phyloP scores from a whole-genome alignment of 148 eudicot species.

The Drosera capensis region DNA sequence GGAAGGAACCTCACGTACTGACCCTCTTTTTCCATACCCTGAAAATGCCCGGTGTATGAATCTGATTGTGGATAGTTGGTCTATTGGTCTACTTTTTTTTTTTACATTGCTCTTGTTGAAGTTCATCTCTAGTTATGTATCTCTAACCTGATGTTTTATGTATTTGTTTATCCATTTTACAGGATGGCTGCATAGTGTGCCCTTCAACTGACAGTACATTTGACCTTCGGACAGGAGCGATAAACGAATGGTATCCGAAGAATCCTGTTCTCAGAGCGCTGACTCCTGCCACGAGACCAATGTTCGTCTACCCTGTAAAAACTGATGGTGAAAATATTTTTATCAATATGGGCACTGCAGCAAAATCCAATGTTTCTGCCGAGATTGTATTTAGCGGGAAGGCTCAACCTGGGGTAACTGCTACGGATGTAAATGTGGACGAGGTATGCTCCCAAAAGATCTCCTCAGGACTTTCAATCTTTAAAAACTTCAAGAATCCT shows the following conservation, averaged over 20 bases:
- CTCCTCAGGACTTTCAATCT: no score
- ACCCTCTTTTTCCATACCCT: no score
- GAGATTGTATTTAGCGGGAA: slow-evolving; percentile 89
- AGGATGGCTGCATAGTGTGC: slow-evolving; percentile 97
- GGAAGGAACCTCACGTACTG: no score
- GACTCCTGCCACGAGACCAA: slow-evolving; percentile 65
- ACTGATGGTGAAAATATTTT: slow-evolving; percentile 63
- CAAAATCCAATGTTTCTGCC: slow-evolving; percentile 41
- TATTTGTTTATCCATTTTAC: slow-evolving; percentile 3
- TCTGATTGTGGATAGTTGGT: no score
- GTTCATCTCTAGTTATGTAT: neutral
- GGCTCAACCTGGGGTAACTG: slow-evolving; percentile 88
- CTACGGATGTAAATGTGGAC: slow-evolving; percentile 75
- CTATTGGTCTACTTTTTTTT: no score
- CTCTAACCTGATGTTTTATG: neutral
- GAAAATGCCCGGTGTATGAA: no score
- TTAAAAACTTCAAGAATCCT: no score
- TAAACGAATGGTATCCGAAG: slow-evolving; percentile 92
- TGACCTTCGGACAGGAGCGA: slow-evolving; percentile 67
- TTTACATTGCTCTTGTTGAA: neutral
- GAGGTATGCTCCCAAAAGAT: slow-evolving; percentile 69
- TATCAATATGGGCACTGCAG: slow-evolving; percentile 47
- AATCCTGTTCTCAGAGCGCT: slow-evolving; percentile 78
- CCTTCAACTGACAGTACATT: slow-evolving; percentile 93
- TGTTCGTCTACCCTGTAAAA: slow-evolving; percentile 68